phyloP scores from a whole-genome alignment of 495 filamentous ascomycete genomes.

The Talaromyces proteolyticus region DNA sequence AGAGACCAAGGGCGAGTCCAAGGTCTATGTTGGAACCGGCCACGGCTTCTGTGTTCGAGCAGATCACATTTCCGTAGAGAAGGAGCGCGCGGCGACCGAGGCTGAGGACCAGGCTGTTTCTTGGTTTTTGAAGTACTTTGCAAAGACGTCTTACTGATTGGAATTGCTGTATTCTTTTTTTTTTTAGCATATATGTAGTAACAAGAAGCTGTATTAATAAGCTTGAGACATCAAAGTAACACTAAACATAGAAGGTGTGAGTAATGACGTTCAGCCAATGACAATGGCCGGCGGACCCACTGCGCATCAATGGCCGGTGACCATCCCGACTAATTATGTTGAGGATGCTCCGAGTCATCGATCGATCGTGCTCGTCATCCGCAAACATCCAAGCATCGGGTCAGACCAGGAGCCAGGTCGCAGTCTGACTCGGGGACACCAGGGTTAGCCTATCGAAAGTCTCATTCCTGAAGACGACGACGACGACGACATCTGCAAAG shows the following conservation, averaged over 20 bases:
- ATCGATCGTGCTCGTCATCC: neutral
- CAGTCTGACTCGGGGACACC: neutral
- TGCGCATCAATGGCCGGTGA: too few species aligned
- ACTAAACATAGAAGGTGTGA: too few species aligned
- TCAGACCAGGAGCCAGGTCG: neutral
- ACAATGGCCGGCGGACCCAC: neutral
- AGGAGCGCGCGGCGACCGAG: constrained; percentile 34
- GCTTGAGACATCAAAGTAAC: too few species aligned
- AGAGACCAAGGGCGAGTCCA: constrained; percentile 34
- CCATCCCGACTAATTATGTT: neutral
- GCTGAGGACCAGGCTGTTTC: constrained; percentile 49
- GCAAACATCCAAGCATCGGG: too few species aligned
- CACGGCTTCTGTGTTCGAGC: constrained; percentile 57
- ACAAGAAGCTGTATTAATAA: too few species aligned
- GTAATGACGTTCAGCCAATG: too few species aligned
- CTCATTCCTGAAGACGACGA: neutral
- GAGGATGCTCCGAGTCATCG: neutral
- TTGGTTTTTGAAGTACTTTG: constrained; percentile 44
- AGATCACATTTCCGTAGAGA: constrained; percentile 31
- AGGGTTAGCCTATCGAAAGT: neutral
- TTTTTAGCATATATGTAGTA: too few species aligned
- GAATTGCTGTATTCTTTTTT: too few species aligned
- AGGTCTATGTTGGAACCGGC: constrained; percentile 49
- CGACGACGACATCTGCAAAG: neutral
- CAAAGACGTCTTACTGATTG: too few species aligned